Percentiles rank a stretch among this genome's conserved stretches.
These are phyloP conservation scores for Vigna trinervia DNA, from an alignment of 306 rosid genomes.

Conservation along the genomic window DNA sequence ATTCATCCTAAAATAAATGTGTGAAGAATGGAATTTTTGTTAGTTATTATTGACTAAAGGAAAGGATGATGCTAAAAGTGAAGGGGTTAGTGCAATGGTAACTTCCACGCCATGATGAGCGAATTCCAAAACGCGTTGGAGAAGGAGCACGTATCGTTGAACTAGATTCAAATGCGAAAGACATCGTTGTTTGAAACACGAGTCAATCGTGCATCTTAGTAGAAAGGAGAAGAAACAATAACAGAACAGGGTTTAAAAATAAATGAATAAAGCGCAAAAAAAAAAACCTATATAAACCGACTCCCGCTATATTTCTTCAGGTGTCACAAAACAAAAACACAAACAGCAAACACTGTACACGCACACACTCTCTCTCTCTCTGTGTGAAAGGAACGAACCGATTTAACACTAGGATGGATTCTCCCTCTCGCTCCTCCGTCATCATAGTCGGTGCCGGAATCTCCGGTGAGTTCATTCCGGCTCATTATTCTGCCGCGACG, in stretches of 20 bases:
- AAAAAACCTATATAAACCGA: constrained; percentile 63
- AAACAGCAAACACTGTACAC: not conserved
- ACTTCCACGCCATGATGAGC: not conserved
- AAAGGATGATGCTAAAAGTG: not conserved
- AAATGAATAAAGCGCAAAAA: not conserved
- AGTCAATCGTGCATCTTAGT: not conserved
- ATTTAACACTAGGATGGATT: constrained; percentile 59
- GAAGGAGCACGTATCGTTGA: not conserved
- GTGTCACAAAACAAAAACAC: constrained; percentile 39
- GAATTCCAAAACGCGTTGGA: not conserved
- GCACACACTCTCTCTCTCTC: not conserved
- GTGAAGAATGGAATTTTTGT: no score
- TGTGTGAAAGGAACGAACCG: not conserved
- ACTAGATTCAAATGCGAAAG: not conserved
- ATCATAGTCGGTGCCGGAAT: constrained; percentile 90
- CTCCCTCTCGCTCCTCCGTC: constrained; percentile 74
- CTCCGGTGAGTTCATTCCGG: constrained; percentile 63
- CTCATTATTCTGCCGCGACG: constrained; percentile 10
- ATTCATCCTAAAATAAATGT: no score
- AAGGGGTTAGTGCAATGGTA: not conserved
- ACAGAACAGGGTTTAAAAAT: not conserved
- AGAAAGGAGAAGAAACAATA: not conserved
- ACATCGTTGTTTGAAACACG: not conserved
- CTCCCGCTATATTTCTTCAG: constrained; percentile 70
- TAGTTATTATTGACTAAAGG: no score